Percentiles rank a stretch among this genome's conserved stretches.
Evolutionary conservation across 2,329 filamentous ascomycete genomes (phyloP).

Genomic region (Fusarium sp.): DNA sequence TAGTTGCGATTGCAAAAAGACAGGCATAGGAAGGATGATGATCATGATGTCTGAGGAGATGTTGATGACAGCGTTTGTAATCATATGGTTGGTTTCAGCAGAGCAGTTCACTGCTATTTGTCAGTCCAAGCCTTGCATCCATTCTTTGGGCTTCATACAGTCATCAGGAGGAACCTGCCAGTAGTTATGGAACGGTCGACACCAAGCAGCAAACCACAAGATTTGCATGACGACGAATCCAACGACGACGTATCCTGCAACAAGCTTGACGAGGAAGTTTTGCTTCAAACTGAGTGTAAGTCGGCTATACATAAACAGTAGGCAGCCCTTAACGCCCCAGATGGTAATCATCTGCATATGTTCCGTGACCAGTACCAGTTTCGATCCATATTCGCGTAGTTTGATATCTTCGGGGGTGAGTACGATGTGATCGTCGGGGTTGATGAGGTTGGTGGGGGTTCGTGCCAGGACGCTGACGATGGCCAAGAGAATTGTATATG

Average conservation of each 20-base stretch:
- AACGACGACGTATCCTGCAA: conserved; percentile 58
- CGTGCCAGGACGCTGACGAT: conserved; percentile 41
- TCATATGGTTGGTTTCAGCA: conserved; percentile 66
- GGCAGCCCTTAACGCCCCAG: conserved; percentile 65
- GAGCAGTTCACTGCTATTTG: conserved; percentile 62
- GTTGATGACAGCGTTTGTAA: conserved; percentile 69
- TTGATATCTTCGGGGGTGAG: conserved; percentile 60
- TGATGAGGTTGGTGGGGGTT: conserved; percentile 69
- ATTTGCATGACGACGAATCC: conserved; percentile 63
- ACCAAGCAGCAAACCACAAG: conserved; percentile 63
- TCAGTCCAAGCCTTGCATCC: too few relatives aligned
- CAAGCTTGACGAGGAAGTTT: conserved; percentile 58
- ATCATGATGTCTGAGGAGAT: conserved; percentile 70
- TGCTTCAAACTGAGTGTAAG: conserved; percentile 58
- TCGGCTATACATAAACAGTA: conserved; percentile 66
- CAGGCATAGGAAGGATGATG: conserved; percentile 66
- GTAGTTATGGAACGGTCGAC: conserved; percentile 63
- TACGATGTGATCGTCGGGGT: conserved; percentile 56
- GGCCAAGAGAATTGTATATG: conserved; percentile 39
- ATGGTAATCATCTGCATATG: conserved; percentile 70
- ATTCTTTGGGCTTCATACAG: too few relatives aligned
- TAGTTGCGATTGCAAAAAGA: conserved; percentile 63
- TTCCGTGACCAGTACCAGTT: conserved; percentile 71
- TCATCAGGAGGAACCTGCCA: conserved; percentile 63
- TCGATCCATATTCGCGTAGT: conserved; percentile 64